Base-by-base conservation (phyloP, 768 basidiomycete genomes). In the Rickenella mellea region DNA sequence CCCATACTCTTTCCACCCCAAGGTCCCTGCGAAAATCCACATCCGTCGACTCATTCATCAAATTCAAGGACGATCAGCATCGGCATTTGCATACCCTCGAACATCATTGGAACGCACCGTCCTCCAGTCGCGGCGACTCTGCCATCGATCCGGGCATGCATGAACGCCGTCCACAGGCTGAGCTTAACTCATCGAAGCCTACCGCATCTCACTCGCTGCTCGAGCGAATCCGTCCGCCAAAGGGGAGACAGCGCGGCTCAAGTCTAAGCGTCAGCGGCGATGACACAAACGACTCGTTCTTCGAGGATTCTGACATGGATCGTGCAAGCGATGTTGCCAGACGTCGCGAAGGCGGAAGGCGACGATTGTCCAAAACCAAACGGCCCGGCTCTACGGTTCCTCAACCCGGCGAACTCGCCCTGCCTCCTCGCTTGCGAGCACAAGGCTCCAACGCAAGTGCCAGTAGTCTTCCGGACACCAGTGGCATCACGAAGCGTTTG, bases 21-120 rank as follows among this genome's bases (percentile, higher is more conserved):
- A 62, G 66, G 35, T 59, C 55, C 45, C 71, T 87, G 42, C 73
- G 82, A 52, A 86, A 86, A 64, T 81, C 83, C 22, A 61, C 82
- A 46, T 87, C 85, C 17, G 83, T 79, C 46, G 85, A 87, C 59
- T 87, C 85, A 8, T 80, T 87, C 57, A 70, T 74, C 38, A 17
- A 52, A 54, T 29, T 57, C 66, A 30, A 63, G 67, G 3, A 60
- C 65, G 14, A 63, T 60, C 53, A 60, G 69, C 52, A 62, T 55
- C 19, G 19, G 33, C 19, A 36, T 19, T 36, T 17, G 33, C 19
- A 36, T 17, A 36, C 33, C n/a, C n/a, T n/a, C n/a, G n/a, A 22
- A 36, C 19, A 36, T 17, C 7, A 22, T 36, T 15, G 33, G 33
- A 15, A 22, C 19, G 33, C 19, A 36, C 24, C 19, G 33, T 12